phyloP scores from a whole-genome alignment of 768 basidiomycete species.

The Lactarius pseudohatsudake region DNA sequence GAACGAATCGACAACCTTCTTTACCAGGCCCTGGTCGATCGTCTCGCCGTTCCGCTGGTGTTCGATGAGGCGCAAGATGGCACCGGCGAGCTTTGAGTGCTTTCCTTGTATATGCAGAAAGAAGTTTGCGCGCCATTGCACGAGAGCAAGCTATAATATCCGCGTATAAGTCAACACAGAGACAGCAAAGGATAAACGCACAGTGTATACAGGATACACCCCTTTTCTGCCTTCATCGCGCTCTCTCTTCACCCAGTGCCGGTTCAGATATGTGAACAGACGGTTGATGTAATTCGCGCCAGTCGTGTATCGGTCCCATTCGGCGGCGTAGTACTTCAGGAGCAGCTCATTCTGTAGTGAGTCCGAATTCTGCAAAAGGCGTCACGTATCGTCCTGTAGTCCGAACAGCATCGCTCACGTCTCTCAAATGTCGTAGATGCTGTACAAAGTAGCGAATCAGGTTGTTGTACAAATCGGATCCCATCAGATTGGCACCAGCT shows the following conservation, averaged over 20 bases:
- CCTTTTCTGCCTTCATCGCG: conserved; percentile 95
- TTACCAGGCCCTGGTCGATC: conserved; percentile 90
- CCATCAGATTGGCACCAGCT: conserved; percentile 96
- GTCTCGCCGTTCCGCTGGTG: conserved; percentile 91
- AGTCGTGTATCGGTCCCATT: conserved; percentile 97
- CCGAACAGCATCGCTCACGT: conserved; percentile 49
- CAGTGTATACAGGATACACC: conserved; percentile 95
- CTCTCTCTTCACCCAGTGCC: conserved; percentile 99
- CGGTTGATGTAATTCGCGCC: conserved; percentile 98
- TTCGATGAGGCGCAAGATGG: conserved; percentile 88
- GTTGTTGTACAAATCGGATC: conserved; percentile 94
- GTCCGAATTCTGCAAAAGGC: conserved; percentile 62
- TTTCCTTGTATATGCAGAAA: conserved; percentile 86
- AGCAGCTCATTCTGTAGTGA: conserved; percentile 82
- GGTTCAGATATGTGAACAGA: conserved; percentile 95
- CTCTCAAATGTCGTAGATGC: conserved; percentile 68
- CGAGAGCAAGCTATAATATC: conserved; percentile 73
- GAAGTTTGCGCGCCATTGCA: conserved; percentile 93
- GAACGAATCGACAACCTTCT: conserved; percentile 93
- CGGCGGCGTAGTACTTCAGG: conserved; percentile 83
- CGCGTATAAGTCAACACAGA: conserved; percentile 5
- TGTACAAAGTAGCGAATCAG: conserved; percentile 86
- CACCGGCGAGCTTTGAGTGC: conserved; percentile 78
- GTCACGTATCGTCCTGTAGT: conserved; percentile 19
- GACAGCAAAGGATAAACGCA: conserved; percentile 41